phyloP scores from a whole-genome alignment of 768 basidiomycete genomes.

The Serendipita indica region DNA sequence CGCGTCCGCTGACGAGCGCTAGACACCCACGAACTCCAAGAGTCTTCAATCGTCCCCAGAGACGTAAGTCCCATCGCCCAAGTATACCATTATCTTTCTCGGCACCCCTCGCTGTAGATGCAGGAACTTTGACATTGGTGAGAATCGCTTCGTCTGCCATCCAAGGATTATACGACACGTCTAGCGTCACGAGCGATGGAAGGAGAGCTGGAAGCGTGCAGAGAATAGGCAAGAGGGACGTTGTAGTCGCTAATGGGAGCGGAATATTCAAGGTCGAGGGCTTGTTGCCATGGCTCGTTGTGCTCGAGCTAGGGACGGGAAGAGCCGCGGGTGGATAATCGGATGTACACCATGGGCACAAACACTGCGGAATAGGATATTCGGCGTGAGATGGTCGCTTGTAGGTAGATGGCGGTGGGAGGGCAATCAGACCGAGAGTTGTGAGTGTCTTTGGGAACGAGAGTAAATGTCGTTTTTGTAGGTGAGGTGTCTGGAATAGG shows the following conservation, averaged over 20 bases:
- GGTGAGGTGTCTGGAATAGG: not conserved
- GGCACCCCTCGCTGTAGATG: not conserved
- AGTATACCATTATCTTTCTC: not conserved
- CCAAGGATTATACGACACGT: conserved; percentile 6
- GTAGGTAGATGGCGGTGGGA: not conserved
- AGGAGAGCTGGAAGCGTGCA: not conserved
- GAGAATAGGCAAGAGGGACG: not conserved
- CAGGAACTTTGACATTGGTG: not conserved
- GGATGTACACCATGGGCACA: not conserved
- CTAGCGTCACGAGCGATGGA: not conserved
- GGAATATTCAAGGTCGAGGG: not conserved
- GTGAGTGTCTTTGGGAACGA: not conserved
- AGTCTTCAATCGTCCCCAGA: not conserved
- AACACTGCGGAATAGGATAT: not conserved
- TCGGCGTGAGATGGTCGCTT: not conserved
- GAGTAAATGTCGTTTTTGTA: not conserved
- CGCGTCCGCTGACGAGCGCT: not conserved
- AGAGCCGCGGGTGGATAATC: too few species aligned
- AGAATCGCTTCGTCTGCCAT: not conserved
- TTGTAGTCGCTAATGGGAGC: not conserved
- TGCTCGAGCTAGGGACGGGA: not conserved
- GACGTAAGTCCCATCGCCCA: not conserved
- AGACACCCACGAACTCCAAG: not conserved
- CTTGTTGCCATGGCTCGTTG: not conserved
- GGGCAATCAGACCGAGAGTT: not conserved